phyloP scores from a whole-genome alignment of 306 rosid genomes.

The Vigna nakashimae region DNA sequence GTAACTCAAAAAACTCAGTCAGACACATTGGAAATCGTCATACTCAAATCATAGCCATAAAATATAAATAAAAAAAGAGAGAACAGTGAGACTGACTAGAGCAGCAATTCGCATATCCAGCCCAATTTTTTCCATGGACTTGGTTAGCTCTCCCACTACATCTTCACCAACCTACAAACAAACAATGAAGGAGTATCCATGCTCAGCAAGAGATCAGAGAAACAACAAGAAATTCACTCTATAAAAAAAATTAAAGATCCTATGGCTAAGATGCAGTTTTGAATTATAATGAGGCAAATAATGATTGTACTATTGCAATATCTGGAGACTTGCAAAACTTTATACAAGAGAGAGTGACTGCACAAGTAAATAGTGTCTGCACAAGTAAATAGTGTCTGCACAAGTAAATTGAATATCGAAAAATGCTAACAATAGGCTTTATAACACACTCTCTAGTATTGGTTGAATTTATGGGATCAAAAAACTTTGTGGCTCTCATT shows the following conservation, averaged over 20 bases:
- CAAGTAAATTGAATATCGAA: background rate
- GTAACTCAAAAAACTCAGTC: slow-evolving; percentile 16
- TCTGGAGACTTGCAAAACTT: background rate
- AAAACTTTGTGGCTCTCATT: background rate
- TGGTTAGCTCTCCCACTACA: slow-evolving; percentile 82
- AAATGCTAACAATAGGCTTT: background rate
- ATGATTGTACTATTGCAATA: background rate
- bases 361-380: slow-evolving; percentile 1
- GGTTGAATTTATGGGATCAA: background rate
- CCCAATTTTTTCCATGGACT: slow-evolving; percentile 79
- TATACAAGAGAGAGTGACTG: slow-evolving; percentile 22
- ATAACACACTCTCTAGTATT: too few species aligned
- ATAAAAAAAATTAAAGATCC: slow-evolving; percentile 22
- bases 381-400: slow-evolving; percentile 14
- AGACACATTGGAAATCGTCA: slow-evolving; percentile 32
- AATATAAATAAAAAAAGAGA: slow-evolving; percentile 33
- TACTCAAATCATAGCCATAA: slow-evolving; percentile 9
- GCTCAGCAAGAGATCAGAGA: slow-evolving; percentile 23
- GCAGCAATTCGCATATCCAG: slow-evolving; percentile 91
- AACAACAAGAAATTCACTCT: slow-evolving; percentile 18
- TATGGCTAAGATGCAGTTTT: background rate
- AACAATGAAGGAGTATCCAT: slow-evolving; percentile 7
- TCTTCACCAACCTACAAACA: slow-evolving; percentile 80
- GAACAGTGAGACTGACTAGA: slow-evolving; percentile 59
- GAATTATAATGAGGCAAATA: slow-evolving; percentile 27